phyloP scores from a whole-genome alignment of 805 yeast species.

The Pichia sporocuriosa region DNA sequence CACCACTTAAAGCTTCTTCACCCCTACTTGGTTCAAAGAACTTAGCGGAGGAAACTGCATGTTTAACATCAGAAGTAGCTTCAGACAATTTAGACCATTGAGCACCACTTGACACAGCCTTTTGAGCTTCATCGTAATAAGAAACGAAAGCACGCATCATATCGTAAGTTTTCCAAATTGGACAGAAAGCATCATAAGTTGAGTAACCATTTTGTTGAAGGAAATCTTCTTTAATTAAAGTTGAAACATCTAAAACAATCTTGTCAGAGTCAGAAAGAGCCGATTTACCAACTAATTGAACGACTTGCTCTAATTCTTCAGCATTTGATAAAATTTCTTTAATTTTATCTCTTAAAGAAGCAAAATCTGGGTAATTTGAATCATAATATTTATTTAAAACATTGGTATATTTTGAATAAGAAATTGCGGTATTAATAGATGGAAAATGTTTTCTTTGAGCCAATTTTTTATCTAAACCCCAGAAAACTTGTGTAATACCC shows the following conservation, averaged over 20 bases:
- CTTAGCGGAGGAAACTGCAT: slow-evolving; percentile 88
- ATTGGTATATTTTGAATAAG: slow-evolving; percentile 93
- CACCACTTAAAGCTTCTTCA: slow-evolving; percentile 64
- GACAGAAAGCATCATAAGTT: slow-evolving; percentile 97
- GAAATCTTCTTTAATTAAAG: slow-evolving; percentile 93
- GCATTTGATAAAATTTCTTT: slow-evolving; percentile 94
- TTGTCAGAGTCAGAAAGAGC: slow-evolving; percentile 96
- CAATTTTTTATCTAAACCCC: slow-evolving; percentile 98
- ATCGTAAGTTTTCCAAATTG: slow-evolving; percentile 96
- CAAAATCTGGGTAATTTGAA: slow-evolving; percentile 82
- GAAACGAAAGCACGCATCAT: slow-evolving; percentile 95
- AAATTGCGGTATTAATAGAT: slow-evolving; percentile 90
- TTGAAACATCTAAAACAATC: slow-evolving; percentile 90
- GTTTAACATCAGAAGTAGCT: slow-evolving; percentile 85
- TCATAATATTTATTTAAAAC: slow-evolving; percentile 84
- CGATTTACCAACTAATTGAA: slow-evolving; percentile 97
- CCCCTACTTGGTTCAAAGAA: slow-evolving; percentile 95
- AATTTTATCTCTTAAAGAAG: slow-evolving; percentile 81
- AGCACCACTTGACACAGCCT: slow-evolving; percentile 90
- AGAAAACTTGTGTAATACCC: slow-evolving; percentile 99
- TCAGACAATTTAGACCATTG: slow-evolving; percentile 90
- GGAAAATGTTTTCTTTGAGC: slow-evolving; percentile 99
- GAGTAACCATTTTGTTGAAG: slow-evolving; percentile 99
- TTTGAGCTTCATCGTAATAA: slow-evolving; percentile 95
- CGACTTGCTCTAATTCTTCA: slow-evolving; percentile 98